Percentiles rank a stretch among this genome's conserved stretches.
phyloP scores from a whole-genome alignment of 257 asterid genomes.

The Marsdenia floribunda region DNA sequence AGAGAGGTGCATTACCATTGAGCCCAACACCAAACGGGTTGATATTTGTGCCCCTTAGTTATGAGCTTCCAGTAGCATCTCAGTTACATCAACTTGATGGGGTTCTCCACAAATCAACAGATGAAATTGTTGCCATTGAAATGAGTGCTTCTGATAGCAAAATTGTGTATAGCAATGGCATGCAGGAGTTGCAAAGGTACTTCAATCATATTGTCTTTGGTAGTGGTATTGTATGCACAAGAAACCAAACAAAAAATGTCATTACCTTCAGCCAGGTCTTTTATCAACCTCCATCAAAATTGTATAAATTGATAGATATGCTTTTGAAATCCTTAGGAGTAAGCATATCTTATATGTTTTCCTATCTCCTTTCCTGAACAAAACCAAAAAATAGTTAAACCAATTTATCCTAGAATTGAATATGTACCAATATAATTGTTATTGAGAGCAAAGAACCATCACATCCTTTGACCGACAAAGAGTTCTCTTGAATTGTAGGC shows the following conservation, averaged over 20 bases:
- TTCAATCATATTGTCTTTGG: neutral
- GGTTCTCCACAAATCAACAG: constrained; percentile 93
- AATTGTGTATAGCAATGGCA: constrained; percentile 53
- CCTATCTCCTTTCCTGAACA: neutral
- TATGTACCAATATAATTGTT: neutral
- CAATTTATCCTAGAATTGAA: neutral
- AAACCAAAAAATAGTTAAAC: neutral
- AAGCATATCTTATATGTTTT: neutral
- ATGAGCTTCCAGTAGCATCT: constrained; percentile 56
- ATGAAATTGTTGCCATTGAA: constrained; percentile 78
- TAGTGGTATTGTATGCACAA: neutral
- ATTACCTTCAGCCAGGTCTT: neutral
- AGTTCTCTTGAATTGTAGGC: too few relatives aligned
- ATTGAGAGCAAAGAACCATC: neutral
- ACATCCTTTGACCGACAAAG: too few relatives aligned
- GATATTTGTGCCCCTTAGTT: constrained; percentile 73
- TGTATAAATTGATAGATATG: neutral
- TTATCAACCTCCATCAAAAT: neutral
- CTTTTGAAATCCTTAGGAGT: neutral
- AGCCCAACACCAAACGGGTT: constrained; percentile 69
- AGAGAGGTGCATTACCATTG: constrained; percentile 97
- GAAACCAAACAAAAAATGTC: neutral
- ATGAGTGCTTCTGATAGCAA: constrained; percentile 53
- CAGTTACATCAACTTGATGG: constrained; percentile 79
- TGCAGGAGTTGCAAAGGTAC: constrained; percentile 79